Conservation (phyloP, 306 rosid genomes). For the Quercus agrifolia region DNA sequence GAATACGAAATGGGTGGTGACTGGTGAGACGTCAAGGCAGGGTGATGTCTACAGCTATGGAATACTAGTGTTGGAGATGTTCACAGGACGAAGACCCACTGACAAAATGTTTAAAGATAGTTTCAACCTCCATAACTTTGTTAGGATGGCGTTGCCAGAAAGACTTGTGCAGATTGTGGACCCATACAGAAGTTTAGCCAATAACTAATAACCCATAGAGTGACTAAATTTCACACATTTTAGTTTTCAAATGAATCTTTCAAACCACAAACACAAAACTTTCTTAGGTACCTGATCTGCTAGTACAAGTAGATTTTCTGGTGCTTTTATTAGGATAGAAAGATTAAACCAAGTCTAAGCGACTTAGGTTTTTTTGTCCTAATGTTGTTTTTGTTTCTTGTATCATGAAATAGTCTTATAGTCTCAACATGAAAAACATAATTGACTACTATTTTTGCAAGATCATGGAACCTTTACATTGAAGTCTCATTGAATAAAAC, state of each 20-base stretch:
- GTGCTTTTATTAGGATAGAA: too few relatives aligned
- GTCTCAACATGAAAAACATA: too few relatives aligned
- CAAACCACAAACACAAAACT: too few relatives aligned
- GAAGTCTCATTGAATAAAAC: too few relatives aligned
- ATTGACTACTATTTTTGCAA: background rate
- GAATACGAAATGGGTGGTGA: constrained; percentile 31
- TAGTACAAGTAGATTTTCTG: too few relatives aligned
- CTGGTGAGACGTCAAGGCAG: constrained; percentile 8
- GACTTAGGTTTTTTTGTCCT: too few relatives aligned
- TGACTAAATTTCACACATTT: too few relatives aligned
- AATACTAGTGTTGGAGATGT: constrained; percentile 33
- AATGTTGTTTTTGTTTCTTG: too few relatives aligned
- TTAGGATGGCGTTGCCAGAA: constrained; percentile 11
- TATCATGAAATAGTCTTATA: too few relatives aligned
- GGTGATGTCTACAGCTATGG: constrained; percentile 40
- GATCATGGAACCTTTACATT: background rate
- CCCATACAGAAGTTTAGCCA: background rate
- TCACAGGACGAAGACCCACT: constrained; percentile 21
- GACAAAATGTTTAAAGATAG: constrained; percentile 32
- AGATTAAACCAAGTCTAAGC: too few relatives aligned
- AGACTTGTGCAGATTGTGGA: constrained; percentile 17
- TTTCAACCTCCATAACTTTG: constrained; percentile 23
- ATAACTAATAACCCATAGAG: background rate
- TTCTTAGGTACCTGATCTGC: too few relatives aligned
- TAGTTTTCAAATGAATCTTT: too few relatives aligned